phyloP scores from a whole-genome alignment of 2,329 filamentous ascomycete species.

The Akanthomyces muscarius region DNA sequence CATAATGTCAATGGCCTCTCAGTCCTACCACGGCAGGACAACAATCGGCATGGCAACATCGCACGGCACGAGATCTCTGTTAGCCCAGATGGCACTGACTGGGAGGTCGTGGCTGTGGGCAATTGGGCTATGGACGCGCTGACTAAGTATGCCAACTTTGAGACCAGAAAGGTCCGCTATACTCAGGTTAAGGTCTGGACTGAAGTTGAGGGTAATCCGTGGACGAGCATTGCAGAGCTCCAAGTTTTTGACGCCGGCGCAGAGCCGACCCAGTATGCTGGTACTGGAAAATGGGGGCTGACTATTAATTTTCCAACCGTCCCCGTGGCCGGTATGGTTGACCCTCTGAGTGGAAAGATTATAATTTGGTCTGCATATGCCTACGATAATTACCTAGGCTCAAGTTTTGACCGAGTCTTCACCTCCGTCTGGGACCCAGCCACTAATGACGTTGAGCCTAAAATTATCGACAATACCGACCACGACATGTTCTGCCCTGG shows the following conservation, averaged over 20 bases:
- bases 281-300: constrained; percentile 30
- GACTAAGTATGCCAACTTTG: constrained; percentile 32
- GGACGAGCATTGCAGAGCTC: constrained; percentile 32
- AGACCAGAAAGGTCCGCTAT: constrained; percentile 27
- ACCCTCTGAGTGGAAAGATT: constrained; percentile 24
- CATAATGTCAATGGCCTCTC: constrained; percentile 29
- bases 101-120: constrained; percentile 27
- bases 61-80: constrained; percentile 28
- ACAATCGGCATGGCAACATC: constrained; percentile 27
- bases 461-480: constrained; percentile 35
- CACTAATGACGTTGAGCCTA: constrained; percentile 17
- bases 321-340: constrained; percentile 30
- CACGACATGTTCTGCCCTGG: constrained; percentile 58
- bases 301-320: constrained; percentile 36
- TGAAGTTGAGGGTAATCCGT: constrained; percentile 28
- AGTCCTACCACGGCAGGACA: constrained; percentile 28
- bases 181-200: constrained; percentile 28
- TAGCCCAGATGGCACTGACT: constrained; percentile 27
- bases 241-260: constrained; percentile 27
- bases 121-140: constrained; percentile 28
- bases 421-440: constrained; percentile 33
- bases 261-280: constrained; percentile 22
- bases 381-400: constrained; percentile 19
- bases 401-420: constrained; percentile 18
- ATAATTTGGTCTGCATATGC: constrained; percentile 27